phyloP scores from a whole-genome alignment of 2,329 filamentous ascomycete species.

The Diatrype stigma region DNA sequence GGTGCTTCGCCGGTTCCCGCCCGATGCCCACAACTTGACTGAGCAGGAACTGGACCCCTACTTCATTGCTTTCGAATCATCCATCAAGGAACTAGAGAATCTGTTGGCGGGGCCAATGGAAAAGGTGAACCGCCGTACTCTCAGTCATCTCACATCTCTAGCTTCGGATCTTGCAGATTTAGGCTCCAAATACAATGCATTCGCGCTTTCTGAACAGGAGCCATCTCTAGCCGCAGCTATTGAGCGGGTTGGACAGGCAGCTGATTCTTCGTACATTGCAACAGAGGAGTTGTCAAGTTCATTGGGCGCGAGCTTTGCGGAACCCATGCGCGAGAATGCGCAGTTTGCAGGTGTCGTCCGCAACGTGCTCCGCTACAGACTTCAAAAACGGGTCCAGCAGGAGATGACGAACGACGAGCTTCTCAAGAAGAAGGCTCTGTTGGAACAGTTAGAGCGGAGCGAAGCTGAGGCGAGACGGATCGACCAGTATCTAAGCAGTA shows the following conservation, averaged over 20 bases:
- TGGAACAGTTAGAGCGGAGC: constrained; percentile 88
- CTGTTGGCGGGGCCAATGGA: constrained; percentile 91
- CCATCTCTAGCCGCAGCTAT: constrained; percentile 87
- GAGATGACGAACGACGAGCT: constrained; percentile 96
- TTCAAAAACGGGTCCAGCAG: constrained; percentile 92
- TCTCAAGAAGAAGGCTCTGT: constrained; percentile 73
- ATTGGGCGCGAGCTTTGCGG: constrained; percentile 89
- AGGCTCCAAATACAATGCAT: constrained; percentile 93
- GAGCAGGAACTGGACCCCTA: constrained; percentile 95
- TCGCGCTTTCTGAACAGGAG: constrained; percentile 89
- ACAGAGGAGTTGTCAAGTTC: constrained; percentile 86
- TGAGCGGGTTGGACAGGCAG: constrained; percentile 89
- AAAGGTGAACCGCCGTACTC: constrained; percentile 86
- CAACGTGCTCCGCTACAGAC: constrained; percentile 80
- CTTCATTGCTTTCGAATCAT: constrained; percentile 88
- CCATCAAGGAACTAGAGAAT: constrained; percentile 85
- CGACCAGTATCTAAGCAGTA: constrained; percentile 82
- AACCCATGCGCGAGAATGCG: constrained; percentile 95
- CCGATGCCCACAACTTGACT: constrained; percentile 67
- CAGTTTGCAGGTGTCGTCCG: constrained; percentile 95
- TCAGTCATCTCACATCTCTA: constrained; percentile 79
- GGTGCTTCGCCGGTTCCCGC: constrained; percentile 75
- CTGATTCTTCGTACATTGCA: constrained; percentile 92
- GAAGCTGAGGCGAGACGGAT: constrained; percentile 91
- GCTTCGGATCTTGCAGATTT: constrained; percentile 88